Conservation (phyloP, 1,284 basidiomycete species). For the Singerocomus rubriflavus region DNA sequence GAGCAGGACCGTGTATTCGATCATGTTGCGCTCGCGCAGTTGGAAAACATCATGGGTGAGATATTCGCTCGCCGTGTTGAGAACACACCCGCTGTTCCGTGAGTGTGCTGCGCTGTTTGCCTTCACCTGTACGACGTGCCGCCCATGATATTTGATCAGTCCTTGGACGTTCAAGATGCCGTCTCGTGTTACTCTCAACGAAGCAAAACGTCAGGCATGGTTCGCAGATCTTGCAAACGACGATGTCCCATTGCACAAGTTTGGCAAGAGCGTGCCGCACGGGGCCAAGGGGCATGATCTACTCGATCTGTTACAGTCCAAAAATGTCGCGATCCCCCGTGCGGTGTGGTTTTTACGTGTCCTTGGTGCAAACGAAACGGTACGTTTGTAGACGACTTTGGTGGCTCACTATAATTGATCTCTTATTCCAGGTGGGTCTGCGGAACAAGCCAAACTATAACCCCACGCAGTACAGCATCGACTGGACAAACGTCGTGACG, state of each 20-base stretch:
- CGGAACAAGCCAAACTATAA: slow-evolving; percentile 72
- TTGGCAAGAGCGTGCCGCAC: slow-evolving; percentile 90
- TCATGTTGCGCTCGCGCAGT: slow-evolving; percentile 55
- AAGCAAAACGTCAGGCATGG: slow-evolving; percentile 85
- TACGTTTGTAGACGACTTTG: slow-evolving; percentile 29
- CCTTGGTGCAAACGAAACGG: slow-evolving; percentile 93
- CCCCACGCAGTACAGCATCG: slow-evolving; percentile 81
- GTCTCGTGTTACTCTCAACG: slow-evolving; percentile 86
- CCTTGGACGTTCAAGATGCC: slow-evolving; percentile 80
- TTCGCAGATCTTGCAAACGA: slow-evolving; percentile 91
- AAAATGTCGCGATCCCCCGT: slow-evolving; percentile 80
- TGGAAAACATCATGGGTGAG: slow-evolving; percentile 80
- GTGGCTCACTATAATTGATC: neutral
- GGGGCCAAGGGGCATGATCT: slow-evolving; percentile 91
- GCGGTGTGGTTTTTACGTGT: slow-evolving; percentile 96
- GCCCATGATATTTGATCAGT: slow-evolving; percentile 38
- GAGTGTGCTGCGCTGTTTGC: slow-evolving; percentile 27
- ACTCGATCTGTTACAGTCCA: slow-evolving; percentile 81
- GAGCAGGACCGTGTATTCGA: slow-evolving; percentile 52
- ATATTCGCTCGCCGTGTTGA: slow-evolving; percentile 67
- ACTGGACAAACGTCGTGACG: slow-evolving; percentile 87
- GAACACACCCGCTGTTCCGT: slow-evolving; percentile 59
- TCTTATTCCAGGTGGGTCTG: slow-evolving; percentile 52
- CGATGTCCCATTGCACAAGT: slow-evolving; percentile 80
- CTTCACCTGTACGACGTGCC: neutral